Evolutionary conservation across 192 early-diverging fungal species (phyloP).

Genomic region (Entomortierella lignicola): DNA sequence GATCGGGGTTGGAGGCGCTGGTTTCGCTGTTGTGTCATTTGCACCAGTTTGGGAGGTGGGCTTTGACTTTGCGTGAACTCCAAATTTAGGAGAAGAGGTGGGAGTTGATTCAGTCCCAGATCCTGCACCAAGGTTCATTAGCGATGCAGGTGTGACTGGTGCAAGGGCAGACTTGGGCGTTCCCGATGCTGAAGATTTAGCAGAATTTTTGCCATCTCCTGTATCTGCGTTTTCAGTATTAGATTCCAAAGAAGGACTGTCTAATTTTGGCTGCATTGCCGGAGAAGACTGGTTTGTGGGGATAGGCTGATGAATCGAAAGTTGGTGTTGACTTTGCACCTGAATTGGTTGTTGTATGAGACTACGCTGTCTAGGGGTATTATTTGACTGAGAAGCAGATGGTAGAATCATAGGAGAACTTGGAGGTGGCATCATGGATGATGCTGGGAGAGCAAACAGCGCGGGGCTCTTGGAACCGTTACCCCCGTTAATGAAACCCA

Average conservation of each 20-base stretch:
- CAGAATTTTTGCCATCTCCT: background rate
- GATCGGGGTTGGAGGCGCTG: background rate
- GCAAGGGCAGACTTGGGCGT: constrained; percentile 49
- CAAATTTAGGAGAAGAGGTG: constrained; percentile 31
- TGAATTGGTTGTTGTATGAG: constrained; percentile 22
- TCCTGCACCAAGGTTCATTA: constrained; percentile 70
- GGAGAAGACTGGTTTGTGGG: constrained; percentile 18
- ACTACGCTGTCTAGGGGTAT: constrained; percentile 34
- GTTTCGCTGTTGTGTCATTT: background rate
- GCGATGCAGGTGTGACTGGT: constrained; percentile 76
- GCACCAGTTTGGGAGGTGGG: background rate
- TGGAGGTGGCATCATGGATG: constrained; percentile 53
- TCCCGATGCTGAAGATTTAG: background rate
- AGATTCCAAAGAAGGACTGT: background rate
- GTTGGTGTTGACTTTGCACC: constrained; percentile 36
- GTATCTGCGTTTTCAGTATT: background rate
- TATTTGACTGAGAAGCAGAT: constrained; percentile 22
- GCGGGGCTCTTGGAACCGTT: constrained; percentile 42
- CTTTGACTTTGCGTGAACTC: constrained; percentile 24
- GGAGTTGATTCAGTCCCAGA: constrained; percentile 44
- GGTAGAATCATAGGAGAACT: constrained; percentile 47
- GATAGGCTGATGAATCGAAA: constrained; percentile 44
- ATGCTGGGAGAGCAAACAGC: constrained; percentile 46
- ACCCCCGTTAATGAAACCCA: constrained; percentile 8
- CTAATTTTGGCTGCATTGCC: constrained; percentile 8